Conservation (phyloP, 257 asterid genomes). For the Przewalskia tangutica region DNA sequence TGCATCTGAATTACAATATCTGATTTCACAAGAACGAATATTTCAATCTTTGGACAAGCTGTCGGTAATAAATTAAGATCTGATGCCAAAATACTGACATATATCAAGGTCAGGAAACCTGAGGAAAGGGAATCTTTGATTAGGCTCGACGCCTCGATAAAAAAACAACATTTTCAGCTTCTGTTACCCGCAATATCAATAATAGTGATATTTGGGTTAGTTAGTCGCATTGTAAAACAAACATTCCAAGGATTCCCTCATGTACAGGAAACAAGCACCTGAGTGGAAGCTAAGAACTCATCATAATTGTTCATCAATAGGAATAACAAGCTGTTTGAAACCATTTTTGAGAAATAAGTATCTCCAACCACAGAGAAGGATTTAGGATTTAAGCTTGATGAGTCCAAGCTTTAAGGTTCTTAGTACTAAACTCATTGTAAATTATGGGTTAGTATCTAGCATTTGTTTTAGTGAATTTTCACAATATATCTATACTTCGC, state of each 20-base stretch:
- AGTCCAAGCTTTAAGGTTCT: background rate
- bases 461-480: background rate
- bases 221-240: conserved; percentile 57
- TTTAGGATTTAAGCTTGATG: too few species aligned
- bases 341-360: conserved; percentile 50
- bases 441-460: background rate
- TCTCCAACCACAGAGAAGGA: conserved; percentile 17
- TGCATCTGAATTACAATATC: conserved; percentile 65
- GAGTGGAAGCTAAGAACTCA: conserved; percentile 65
- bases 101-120: conserved; percentile 50
- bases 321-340: conserved; percentile 47
- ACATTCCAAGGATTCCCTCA: conserved; percentile 51
- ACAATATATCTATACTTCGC: background rate
- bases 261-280: conserved; percentile 81
- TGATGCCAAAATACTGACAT: conserved; percentile 60
- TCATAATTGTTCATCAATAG: conserved; percentile 68
- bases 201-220: conserved; percentile 57
- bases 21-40: conserved; percentile 38
- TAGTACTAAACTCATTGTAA: background rate
- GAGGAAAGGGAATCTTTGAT: conserved; percentile 63
- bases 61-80: conserved; percentile 62
- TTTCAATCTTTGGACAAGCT: conserved; percentile 61
- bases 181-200: conserved; percentile 71
- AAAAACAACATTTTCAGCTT: conserved; percentile 61
- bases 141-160: conserved; percentile 67